phyloP scores from a whole-genome alignment of 2,329 filamentous ascomycete species.

The Aspergillus jensenii region DNA sequence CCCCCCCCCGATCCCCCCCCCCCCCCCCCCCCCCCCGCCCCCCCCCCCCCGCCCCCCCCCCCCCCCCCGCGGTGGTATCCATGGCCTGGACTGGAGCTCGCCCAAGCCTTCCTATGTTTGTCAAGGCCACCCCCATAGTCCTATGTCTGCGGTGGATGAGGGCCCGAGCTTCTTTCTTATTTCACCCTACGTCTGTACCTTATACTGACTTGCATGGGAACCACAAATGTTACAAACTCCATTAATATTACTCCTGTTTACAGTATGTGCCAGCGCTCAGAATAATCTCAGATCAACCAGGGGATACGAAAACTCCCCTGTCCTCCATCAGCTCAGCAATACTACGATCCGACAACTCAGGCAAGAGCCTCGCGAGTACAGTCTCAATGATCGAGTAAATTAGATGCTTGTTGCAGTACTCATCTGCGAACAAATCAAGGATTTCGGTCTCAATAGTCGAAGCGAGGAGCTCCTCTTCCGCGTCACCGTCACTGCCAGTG shows the following conservation, averaged over 20 bases:
- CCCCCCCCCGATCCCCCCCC: too few species aligned
- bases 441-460: constrained; percentile 62
- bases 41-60: too few species aligned
- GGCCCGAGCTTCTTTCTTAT: not conserved
- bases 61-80: too few species aligned
- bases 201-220: not conserved
- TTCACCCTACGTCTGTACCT: not conserved
- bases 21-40: too few species aligned
- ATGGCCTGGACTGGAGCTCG: too few species aligned
- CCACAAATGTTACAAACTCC: not conserved
- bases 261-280: not conserved
- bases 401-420: constrained; percentile 90
- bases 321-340: constrained; percentile 73
- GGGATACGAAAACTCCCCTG: constrained; percentile 50
- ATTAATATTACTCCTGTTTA: not conserved
- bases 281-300: constrained; percentile 11
- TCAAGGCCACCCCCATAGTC: too few species aligned
- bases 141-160: not conserved
- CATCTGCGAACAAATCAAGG: constrained; percentile 73
- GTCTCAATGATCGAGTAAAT: constrained; percentile 81
- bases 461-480: constrained; percentile 52
- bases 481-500: not conserved
- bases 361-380: constrained; percentile 76
- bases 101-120: too few species aligned
- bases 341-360: constrained; percentile 74